Base-by-base conservation (phyloP, 805 yeast species). In the Starmera pachycereana region DNA sequence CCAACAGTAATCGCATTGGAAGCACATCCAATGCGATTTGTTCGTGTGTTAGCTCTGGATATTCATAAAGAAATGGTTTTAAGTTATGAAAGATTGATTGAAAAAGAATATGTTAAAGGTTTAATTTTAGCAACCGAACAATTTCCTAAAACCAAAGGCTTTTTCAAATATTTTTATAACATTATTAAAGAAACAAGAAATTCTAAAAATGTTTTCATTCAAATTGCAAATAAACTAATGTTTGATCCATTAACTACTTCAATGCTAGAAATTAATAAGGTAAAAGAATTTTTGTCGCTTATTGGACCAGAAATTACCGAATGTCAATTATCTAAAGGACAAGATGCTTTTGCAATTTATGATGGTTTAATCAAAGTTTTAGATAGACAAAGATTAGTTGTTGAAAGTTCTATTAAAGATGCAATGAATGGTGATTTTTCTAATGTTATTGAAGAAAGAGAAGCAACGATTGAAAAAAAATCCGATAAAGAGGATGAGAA, bases 1-100 rank as follows among this genome's bases (percentile, higher is more conserved):
- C 73, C 88, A 0, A 79, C 88, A 0, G 66, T 84, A 1, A 69
- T 85, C 41, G 90, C 90, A 0, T 61, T 87, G 30, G 78, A 78
- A 42, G 66, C 83, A 0, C 75, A 86, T 0, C 58, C 63, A 1
- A 58, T 63, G 13, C 54, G 52, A 4, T 52, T 57, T 10, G 65
- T 82, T 13, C 63, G 70, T 29, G 54, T 54, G 3, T 58, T 69
- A 10, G 86, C 88, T 0, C 42, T 63, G 1, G 67, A 65, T 1
- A 59, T 83, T 40, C 83, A 82, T 48, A 52, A 54, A 16, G 74
- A 69, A 8, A 50, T 86, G 4, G 75, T 71, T 48, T 79, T 72
- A 16, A 81, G 78, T 44, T 77, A 83, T 51, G 90, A 83, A 53
- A 72, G 86, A 2, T 65, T 87, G 52, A 72, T 84, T 18, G 89